Evolutionary conservation across 139 green algal genomes (phyloP).

Genomic region (Coelastrella sp.): DNA sequence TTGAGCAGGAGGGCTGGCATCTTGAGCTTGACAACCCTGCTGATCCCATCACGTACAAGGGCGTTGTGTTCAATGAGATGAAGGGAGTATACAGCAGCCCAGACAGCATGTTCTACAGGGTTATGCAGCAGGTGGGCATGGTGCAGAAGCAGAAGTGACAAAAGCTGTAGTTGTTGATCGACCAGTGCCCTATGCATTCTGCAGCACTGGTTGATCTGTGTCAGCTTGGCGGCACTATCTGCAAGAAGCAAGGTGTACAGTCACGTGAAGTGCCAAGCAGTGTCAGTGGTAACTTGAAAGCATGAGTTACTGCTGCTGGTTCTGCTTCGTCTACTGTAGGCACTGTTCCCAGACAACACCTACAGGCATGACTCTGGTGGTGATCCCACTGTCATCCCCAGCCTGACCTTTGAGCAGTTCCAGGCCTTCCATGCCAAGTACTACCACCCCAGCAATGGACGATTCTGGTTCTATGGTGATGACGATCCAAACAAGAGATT

Average conservation of each 20-base stretch:
- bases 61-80: constrained; percentile 99
- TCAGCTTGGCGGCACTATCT: no score
- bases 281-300: no score
- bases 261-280: no score
- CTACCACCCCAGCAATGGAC: constrained; percentile 96
- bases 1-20: constrained; percentile 93
- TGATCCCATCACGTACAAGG: constrained; percentile 87
- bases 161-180: no score
- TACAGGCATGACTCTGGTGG: constrained; percentile 92
- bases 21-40: constrained; percentile 86
- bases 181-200: no score
- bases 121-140: constrained; percentile 73
- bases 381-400: constrained; percentile 91
- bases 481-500: constrained; percentile 92
- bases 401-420: constrained; percentile 97
- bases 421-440: constrained; percentile 95
- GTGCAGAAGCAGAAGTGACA: neutral
- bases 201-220: no score
- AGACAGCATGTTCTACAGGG: constrained; percentile 88
- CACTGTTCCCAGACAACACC: constrained; percentile 89
- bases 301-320: neutral
- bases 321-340: constrained; percentile 7
- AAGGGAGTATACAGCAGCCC: constrained; percentile 99
- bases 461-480: constrained; percentile 99
- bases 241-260: no score